A percentile compares a stretch with the other conserved stretches of the same genome.
Conservation (phyloP, 164 flowering plant species). For the Vitis cinerea region DNA sequence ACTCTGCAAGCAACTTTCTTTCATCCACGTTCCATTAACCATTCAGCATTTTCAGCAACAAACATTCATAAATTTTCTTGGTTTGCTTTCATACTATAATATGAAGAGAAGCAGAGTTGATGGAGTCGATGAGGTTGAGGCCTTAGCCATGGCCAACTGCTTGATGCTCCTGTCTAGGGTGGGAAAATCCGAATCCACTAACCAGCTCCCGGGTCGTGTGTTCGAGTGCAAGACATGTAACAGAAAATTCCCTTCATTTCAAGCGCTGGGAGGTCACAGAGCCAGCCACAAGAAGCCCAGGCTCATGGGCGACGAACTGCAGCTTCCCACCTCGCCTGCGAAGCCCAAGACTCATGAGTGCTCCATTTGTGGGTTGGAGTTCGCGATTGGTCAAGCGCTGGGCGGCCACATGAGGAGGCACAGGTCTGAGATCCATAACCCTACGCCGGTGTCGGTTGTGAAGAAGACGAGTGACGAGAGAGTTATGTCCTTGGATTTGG, state of each 20-base stretch:
- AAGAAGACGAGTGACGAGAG: slow-evolving; percentile 9
- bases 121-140: neutral
- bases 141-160: slow-evolving; percentile 18
- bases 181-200: neutral
- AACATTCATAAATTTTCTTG: no score
- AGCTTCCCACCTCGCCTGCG: slow-evolving; percentile 15
- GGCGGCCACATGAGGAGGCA: slow-evolving; percentile 85
- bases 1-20: no score
- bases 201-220: neutral
- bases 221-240: slow-evolving; percentile 41
- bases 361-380: slow-evolving; percentile 66
- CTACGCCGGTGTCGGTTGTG: slow-evolving; percentile 10
- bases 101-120: slow-evolving; percentile 23
- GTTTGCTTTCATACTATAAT: no score
- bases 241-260: slow-evolving; percentile 32
- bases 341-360: slow-evolving; percentile 71
- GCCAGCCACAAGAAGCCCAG: slow-evolving; percentile 88
- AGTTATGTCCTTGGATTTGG: slow-evolving; percentile 24
- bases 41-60: no score
- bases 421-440: slow-evolving; percentile 15
- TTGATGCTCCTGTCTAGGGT: slow-evolving; percentile 28
- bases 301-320: slow-evolving; percentile 13
- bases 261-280: slow-evolving; percentile 51
- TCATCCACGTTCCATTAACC: no score
- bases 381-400: slow-evolving; percentile 68